These are phyloP conservation scores for Russula ochroleuca DNA, from an alignment of 768 basidiomycete species.

Conservation along the genomic window DNA sequence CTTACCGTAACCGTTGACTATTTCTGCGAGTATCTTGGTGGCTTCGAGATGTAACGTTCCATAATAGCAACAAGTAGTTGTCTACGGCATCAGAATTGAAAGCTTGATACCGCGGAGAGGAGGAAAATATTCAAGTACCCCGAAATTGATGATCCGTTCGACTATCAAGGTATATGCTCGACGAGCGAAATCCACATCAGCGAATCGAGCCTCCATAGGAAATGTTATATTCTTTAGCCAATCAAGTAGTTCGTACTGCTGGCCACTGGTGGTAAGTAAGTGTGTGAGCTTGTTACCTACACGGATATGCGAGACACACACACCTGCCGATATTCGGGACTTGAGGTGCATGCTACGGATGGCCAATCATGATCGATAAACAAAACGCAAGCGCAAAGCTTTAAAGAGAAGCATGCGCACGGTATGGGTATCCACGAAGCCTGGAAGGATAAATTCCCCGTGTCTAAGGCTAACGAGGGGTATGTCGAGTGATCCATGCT, in stretches of 20 bases:
- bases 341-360: slow-evolving; percentile 72
- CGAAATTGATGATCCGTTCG: slow-evolving; percentile 60
- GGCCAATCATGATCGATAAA: neutral
- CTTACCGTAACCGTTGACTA: slow-evolving; percentile 58
- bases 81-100: slow-evolving; percentile 44
- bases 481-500: slow-evolving; percentile 42
- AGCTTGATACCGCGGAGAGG: neutral
- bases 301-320: slow-evolving; percentile 20
- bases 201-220: slow-evolving; percentile 78
- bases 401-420: slow-evolving; percentile 42
- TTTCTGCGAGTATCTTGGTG: slow-evolving; percentile 76
- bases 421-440: slow-evolving; percentile 89
- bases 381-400: neutral
- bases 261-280: slow-evolving; percentile 49
- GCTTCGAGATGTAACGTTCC: slow-evolving; percentile 76
- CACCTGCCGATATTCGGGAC: slow-evolving; percentile 67
- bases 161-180: slow-evolving; percentile 69
- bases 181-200: slow-evolving; percentile 63
- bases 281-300: slow-evolving; percentile 9
- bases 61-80: slow-evolving; percentile 93
- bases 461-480: slow-evolving; percentile 39
- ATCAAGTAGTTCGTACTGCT: slow-evolving; percentile 80
- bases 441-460: slow-evolving; percentile 74
- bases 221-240: slow-evolving; percentile 87
- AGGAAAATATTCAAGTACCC: slow-evolving; percentile 48